Conservation (phyloP, 257 asterid genomes). For the Phtheirospermum japonicum region DNA sequence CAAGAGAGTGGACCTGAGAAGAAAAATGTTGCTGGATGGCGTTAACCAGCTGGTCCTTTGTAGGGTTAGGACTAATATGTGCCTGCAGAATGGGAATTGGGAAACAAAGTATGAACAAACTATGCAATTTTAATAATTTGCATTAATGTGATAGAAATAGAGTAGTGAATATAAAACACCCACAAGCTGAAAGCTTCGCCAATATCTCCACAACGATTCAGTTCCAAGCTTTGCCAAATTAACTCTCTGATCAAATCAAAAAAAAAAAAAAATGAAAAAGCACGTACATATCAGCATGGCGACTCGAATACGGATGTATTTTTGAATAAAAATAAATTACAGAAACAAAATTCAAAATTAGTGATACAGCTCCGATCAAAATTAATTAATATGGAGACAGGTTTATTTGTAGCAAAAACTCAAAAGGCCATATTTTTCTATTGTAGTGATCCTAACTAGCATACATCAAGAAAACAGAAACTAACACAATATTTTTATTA, state of each 20-base stretch:
- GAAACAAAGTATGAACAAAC: constrained; percentile 10
- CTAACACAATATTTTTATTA: no score
- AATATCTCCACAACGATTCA: constrained; percentile 82
- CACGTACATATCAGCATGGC: neutral
- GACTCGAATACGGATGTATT: no score
- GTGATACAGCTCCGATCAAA: no score
- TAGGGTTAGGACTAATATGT: constrained; percentile 49
- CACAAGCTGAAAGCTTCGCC: constrained; percentile 72
- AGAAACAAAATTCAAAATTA: no score
- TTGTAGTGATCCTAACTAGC: no score
- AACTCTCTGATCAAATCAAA: constrained; percentile 46
- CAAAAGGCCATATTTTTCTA: no score
- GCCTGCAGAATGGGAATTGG: constrained; percentile 40
- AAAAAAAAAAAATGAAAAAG: neutral
- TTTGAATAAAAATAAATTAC: no score
- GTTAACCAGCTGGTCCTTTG: constrained; percentile 67
- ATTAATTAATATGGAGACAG: neutral
- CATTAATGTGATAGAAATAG: no score
- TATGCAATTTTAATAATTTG: neutral
- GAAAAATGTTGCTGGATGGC: constrained; percentile 72
- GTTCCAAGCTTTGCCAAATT: constrained; percentile 72
- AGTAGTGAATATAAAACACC: constrained; percentile 20
- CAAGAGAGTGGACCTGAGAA: constrained; percentile 50
- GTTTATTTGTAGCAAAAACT: neutral
- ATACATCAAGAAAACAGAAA: no score